A percentile compares a stretch with the other conserved stretches of the same genome.
Evolutionary conservation across 345 rosid genomes (phyloP).

Genomic region (Capsella bursapastoris): DNA sequence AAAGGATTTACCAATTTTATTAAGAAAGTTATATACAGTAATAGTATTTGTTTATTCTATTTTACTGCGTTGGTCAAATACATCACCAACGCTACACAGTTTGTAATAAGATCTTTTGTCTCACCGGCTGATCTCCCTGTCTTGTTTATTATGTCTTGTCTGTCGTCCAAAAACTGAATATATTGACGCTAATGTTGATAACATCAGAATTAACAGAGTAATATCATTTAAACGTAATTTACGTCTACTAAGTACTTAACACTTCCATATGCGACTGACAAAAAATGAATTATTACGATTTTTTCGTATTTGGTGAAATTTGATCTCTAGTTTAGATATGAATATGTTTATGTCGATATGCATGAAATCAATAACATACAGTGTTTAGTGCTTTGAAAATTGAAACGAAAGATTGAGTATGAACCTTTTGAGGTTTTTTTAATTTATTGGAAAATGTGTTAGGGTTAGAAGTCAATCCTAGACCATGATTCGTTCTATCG

Average conservation of each 20-base stretch:
- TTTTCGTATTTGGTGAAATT: no score
- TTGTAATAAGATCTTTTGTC: conserved; percentile 24
- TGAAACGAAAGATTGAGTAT: not conserved
- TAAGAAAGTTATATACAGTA: not conserved
- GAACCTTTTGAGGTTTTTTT: not conserved
- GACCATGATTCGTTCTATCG: not conserved
- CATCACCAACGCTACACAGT: conserved; percentile 18
- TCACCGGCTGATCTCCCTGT: conserved; percentile 12
- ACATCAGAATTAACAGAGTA: no score
- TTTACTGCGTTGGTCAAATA: conserved; percentile 34
- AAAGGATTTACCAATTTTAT: conserved; percentile 24
- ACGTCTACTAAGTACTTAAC: no score
- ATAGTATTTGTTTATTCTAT: conserved; percentile 21
- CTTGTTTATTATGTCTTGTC: conserved; percentile 29
- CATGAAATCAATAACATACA: no score
- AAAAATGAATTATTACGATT: no score
- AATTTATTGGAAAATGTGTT: not conserved
- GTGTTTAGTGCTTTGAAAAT: not conserved
- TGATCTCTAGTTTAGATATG: no score
- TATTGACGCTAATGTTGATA: not conserved
- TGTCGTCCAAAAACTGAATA: not conserved
- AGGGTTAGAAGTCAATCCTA: conserved; percentile 20
- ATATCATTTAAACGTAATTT: no score
- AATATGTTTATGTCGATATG: no score
- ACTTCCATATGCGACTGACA: no score